phyloP scores from a whole-genome alignment of 139 green algal species.

The Picochlorum sp. region DNA sequence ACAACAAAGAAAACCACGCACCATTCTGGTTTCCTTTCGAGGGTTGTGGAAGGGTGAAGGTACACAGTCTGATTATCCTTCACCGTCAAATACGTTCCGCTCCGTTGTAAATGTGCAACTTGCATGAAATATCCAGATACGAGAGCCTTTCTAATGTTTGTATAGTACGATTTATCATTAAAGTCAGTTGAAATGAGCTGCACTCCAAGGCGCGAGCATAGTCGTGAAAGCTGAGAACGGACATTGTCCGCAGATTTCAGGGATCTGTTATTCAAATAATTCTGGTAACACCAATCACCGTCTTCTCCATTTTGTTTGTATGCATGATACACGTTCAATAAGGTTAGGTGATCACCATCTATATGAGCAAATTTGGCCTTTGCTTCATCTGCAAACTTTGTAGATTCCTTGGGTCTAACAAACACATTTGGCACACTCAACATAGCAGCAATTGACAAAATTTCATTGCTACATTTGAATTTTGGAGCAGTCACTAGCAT shows the following conservation, averaged over 20 bases:
- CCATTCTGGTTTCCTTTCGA: conserved; percentile 96
- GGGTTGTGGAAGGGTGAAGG: conserved; percentile 89
- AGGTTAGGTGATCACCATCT: conserved; percentile 96
- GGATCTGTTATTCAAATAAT: conserved; percentile 90
- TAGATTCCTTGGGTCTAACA: conserved; percentile 78
- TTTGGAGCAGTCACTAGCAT: conserved; percentile 88
- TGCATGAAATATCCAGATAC: conserved; percentile 96
- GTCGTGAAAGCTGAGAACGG: conserved; percentile 78
- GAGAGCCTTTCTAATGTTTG: conserved; percentile 96
- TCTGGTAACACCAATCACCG: conserved; percentile 85
- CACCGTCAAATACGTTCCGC: conserved; percentile 95
- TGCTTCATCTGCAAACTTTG: conserved; percentile 87
- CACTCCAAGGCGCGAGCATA: conserved; percentile 65
- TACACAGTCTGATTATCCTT: conserved; percentile 98
- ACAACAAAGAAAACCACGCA: not conserved
- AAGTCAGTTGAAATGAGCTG: conserved; percentile 80
- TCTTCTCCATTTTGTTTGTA: conserved; percentile 89
- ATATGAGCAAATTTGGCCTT: conserved; percentile 92
- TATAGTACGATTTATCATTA: conserved; percentile 82
- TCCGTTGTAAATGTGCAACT: conserved; percentile 84
- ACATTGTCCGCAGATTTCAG: conserved; percentile 94
- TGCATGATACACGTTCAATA: conserved; percentile 98
- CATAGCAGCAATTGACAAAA: conserved; percentile 92
- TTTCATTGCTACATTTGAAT: conserved; percentile 96
- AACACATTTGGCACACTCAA: conserved; percentile 92